A percentile compares a stretch with the other conserved stretches of the same genome.
Conservation (phyloP, 805 yeast species). For the Candida ipomoeae region DNA sequence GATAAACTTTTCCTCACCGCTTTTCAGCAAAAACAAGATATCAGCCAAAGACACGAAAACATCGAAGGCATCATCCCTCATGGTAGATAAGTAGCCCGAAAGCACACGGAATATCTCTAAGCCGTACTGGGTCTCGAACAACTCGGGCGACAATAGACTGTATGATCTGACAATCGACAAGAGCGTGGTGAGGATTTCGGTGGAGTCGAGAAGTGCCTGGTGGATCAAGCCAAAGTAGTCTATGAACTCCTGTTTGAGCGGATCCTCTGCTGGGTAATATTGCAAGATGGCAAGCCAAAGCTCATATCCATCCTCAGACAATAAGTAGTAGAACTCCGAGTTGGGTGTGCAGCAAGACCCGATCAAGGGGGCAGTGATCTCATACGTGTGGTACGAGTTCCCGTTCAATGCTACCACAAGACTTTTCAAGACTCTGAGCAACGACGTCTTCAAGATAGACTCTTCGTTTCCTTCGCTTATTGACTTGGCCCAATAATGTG, state of each 20-base stretch:
- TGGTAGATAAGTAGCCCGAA: slow-evolving; percentile 49
- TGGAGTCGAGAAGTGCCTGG: slow-evolving; percentile 60
- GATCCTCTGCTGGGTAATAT: slow-evolving; percentile 45
- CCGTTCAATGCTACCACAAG: slow-evolving; percentile 53
- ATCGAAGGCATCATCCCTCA: slow-evolving; percentile 69
- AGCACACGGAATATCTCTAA: slow-evolving; percentile 45
- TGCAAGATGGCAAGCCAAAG: slow-evolving; percentile 72
- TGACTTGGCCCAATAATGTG: slow-evolving; percentile 70
- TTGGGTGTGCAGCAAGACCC: slow-evolving; percentile 54
- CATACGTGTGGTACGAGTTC: slow-evolving; percentile 45
- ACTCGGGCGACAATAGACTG: slow-evolving; percentile 43
- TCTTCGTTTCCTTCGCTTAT: slow-evolving; percentile 34
- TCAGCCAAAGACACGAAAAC: slow-evolving; percentile 54
- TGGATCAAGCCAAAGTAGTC: slow-evolving; percentile 49
- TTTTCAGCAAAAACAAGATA: slow-evolving; percentile 37
- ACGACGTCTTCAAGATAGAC: slow-evolving; percentile 36
- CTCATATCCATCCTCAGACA: slow-evolving; percentile 84
- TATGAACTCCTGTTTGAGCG: slow-evolving; percentile 36
- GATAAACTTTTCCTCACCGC: slow-evolving; percentile 24
- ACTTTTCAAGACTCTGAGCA: slow-evolving; percentile 52
- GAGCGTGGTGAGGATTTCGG: slow-evolving; percentile 68
- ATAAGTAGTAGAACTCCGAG: slow-evolving; percentile 42
- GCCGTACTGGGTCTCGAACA: slow-evolving; percentile 35
- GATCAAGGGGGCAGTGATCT: slow-evolving; percentile 63
- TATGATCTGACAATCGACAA: slow-evolving; percentile 63